Percentiles rank a stretch among this genome's conserved stretches.
Conservation (phyloP, 805 yeast species). For the Wickerhamiella vanderwaltii region DNA sequence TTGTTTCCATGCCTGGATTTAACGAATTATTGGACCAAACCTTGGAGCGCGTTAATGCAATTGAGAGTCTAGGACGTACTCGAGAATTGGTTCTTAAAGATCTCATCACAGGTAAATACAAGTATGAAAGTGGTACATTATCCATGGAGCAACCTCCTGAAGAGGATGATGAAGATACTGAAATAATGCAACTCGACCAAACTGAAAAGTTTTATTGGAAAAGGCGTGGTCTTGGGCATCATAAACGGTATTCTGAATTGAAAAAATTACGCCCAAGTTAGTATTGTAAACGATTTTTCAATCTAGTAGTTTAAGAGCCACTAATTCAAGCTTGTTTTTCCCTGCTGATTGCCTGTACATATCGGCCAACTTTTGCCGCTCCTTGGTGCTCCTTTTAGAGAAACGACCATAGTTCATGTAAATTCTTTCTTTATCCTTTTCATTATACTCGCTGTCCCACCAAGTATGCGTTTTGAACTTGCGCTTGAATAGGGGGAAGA, state of each 20-base stretch:
- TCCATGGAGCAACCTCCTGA: conserved; percentile 16
- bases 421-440: conserved; percentile 30
- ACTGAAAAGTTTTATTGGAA: conserved; percentile 19
- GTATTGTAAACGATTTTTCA: background rate
- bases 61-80: conserved; percentile 67
- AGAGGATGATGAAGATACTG: conserved; percentile 21
- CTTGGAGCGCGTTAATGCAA: conserved; percentile 54
- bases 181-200: conserved; percentile 12
- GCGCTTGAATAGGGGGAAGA: conserved; percentile 33
- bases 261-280: background rate
- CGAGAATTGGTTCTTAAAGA: conserved; percentile 66
- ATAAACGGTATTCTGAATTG: conserved; percentile 6
- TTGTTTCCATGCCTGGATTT: conserved; percentile 58
- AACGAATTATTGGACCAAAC: conserved; percentile 55
- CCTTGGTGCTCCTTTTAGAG: background rate
- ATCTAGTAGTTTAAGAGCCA: background rate
- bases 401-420: conserved; percentile 28
- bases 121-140: conserved; percentile 1
- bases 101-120: conserved; percentile 29
- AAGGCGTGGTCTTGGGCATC: conserved; percentile 10
- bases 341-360: too few species aligned
- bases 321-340: background rate
- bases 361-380: conserved; percentile 2
- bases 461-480: conserved; percentile 25
- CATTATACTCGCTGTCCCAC: conserved; percentile 23